phyloP scores from a whole-genome alignment of 1,284 basidiomycete species.

The Butyriboletus regius region DNA sequence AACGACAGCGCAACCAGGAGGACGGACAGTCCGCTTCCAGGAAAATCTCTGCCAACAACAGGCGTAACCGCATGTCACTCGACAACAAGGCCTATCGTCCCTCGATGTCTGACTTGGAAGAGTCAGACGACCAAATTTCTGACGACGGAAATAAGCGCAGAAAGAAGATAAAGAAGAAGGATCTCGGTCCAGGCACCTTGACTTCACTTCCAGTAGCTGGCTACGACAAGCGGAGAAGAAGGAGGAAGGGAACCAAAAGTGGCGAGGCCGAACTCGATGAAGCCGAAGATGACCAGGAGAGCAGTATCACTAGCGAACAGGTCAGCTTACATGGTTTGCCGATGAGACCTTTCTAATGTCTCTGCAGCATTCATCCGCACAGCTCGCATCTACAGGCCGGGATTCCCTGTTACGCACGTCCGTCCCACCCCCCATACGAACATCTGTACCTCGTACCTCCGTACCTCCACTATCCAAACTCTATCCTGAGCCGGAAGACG shows the following conservation, averaged over 20 bases:
- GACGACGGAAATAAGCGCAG: constrained; percentile 50
- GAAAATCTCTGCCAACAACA: constrained; percentile 32
- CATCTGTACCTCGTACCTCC: constrained; percentile 33
- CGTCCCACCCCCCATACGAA: constrained; percentile 22
- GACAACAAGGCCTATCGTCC: constrained; percentile 77
- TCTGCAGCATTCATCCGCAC: constrained; percentile 32
- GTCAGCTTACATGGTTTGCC: constrained; percentile 11
- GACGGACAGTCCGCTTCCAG: constrained; percentile 33
- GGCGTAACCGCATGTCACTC: constrained; percentile 55
- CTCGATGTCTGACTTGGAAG: constrained; percentile 51
- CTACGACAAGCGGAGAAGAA: constrained; percentile 50
- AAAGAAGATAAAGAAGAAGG: constrained; percentile 52
- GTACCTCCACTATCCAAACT: constrained; percentile 33
- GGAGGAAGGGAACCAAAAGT: constrained; percentile 35
- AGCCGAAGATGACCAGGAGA: constrained; percentile 28
- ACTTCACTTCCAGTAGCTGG: constrained; percentile 59
- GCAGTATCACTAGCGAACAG: constrained; percentile 35
- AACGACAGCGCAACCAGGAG: constrained; percentile 32
- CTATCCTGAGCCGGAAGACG: constrained; percentile 30
- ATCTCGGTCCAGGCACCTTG: constrained; percentile 47
- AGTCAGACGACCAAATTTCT: constrained; percentile 52
- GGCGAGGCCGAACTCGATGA: constrained; percentile 28
- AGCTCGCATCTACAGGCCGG: constrained; percentile 10
- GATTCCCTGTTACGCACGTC: constrained; percentile 23
- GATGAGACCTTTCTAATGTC: constrained; percentile 4